These are phyloP conservation scores for Aspergillus ibericus DNA, from an alignment of 2,329 filamentous ascomycete genomes.

Conservation along the genomic window DNA sequence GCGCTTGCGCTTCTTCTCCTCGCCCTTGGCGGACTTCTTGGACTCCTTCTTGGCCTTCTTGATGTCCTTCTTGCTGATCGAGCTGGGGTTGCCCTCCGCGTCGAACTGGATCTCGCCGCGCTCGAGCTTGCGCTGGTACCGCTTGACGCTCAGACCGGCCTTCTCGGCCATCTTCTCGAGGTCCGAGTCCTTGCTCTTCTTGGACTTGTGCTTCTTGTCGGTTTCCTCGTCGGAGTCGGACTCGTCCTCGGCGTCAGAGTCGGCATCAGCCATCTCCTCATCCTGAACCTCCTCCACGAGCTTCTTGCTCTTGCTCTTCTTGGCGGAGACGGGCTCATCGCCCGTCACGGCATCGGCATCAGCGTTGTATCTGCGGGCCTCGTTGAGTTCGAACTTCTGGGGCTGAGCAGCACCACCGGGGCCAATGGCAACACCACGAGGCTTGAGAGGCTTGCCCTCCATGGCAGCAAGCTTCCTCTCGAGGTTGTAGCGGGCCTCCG, in stretches of 20 bases:
- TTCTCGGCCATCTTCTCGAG: slow-evolving; percentile 62
- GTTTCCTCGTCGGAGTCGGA: slow-evolving; percentile 31
- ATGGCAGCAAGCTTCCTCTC: slow-evolving; percentile 57
- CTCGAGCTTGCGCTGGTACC: slow-evolving; percentile 77
- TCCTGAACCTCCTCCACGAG: slow-evolving; percentile 48
- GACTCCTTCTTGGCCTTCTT: slow-evolving; percentile 69
- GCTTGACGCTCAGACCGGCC: slow-evolving; percentile 69
- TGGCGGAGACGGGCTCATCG: slow-evolving; percentile 55
- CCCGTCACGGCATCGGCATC: slow-evolving; percentile 83
- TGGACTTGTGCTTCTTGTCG: slow-evolving; percentile 39
- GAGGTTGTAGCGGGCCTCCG: slow-evolving; percentile 53
- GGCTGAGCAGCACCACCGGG: slow-evolving; percentile 68
- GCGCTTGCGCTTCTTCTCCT: slow-evolving; percentile 72
- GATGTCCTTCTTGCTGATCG: slow-evolving; percentile 73
- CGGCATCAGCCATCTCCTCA: slow-evolving; percentile 47
- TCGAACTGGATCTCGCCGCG: slow-evolving; percentile 70
- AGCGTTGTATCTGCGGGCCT: slow-evolving; percentile 89
- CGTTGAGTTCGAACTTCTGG: slow-evolving; percentile 80
- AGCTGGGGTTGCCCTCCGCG: slow-evolving; percentile 63
- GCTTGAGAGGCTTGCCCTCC: slow-evolving; percentile 85
- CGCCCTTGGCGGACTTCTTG: slow-evolving; percentile 56
- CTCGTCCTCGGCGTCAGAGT: slow-evolving; percentile 34
- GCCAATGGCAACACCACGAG: slow-evolving; percentile 71
- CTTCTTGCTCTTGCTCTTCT: slow-evolving; percentile 43
- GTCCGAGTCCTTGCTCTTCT: slow-evolving; percentile 50